Base-by-base conservation (phyloP, 305 asterid species). In the Caryopteris hybrid region DNA sequence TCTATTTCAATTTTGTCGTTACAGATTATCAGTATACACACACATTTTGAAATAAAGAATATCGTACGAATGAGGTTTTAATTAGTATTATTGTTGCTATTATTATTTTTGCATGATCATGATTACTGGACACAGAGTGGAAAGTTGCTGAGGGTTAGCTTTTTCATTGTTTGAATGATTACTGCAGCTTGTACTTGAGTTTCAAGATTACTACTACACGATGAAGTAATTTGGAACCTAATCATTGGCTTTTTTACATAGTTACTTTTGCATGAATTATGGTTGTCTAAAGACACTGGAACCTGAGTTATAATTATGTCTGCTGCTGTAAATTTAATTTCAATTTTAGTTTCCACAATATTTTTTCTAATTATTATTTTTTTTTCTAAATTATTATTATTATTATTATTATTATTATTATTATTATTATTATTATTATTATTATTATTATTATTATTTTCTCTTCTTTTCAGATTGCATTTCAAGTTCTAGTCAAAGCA, bases 401-500 rank as follows among this genome's bases (percentile, higher is more conserved):
- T n/a, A n/a, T n/a, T n/a, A n/a, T n/a, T n/a, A n/a, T n/a, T n/a
- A n/a, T n/a, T n/a, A n/a, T n/a, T n/a, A n/a, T n/a, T n/a, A n/a
- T n/a, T n/a, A n/a, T n/a, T n/a, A n/a, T n/a, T n/a, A n/a, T n/a
- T n/a, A n/a, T n/a, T n/a, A n/a, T n/a, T n/a, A n/a, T n/a, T n/a
- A n/a, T n/a, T 51, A 5, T 42, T 42, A 16, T 46, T 13, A 41
- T n/a, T 6, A 6, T 36, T 5, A n/a, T 10, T 8, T 36, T 12
- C n/a, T 8, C 23, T 29, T 4, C 11, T 61, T 18, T 76, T 39
- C 81, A 92, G 98, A 86, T 92, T 75, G 88, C 95, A 67, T 92
- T 92, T 60, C 86, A 81, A 78, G 98, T 88, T 25, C 79, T 92
- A 36, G 98, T 84, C 8, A 89, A 88, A 83, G 85, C 96, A 62